Base-by-base conservation (phyloP, 2,329 filamentous ascomycete genomes). In the Fusarium sp. region DNA sequence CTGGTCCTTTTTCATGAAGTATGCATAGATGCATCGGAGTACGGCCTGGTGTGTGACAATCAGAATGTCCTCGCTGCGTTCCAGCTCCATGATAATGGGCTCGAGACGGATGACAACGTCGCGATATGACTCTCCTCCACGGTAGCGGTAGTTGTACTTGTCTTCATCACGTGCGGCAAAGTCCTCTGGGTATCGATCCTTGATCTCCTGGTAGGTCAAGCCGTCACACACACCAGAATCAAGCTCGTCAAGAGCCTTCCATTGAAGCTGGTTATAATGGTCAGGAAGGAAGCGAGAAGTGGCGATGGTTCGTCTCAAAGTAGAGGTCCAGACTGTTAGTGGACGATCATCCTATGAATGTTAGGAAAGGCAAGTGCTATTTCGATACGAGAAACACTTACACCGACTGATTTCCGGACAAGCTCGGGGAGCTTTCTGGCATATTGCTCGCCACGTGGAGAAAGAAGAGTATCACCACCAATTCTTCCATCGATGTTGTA, bases 81-180 rank as follows among this genome's bases (percentile, higher is more conserved):
- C 96, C 55, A 99, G 86, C 80, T 99, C 96, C 96, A 99, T 99
- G 82, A 99, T 99, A 82, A 99, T 99, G 67, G 96, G 96, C 78
- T 99, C 96, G 1, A 99, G 90, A 1, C 96, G 94, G 76, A 98
- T 98, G 43, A 99, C 96, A 2, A 99, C 95, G 77, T 99, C 96
- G 59, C 95, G 93, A 80, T 99, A 91, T 66, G 93, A 97, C 83
- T 99, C 96, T 57, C 96, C 96, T 69, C 96, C 96, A 8, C 96
- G 91, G 82, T 99, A 99, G 61, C 96, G 94, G 83, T 99, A 99
- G 84, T 99, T 98, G 88, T 98, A 98, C 82, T 99, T 99, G 85
- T 99, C 96, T 73, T 97, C 94, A 80, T 99, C 96, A 68, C 96
- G 93, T 34, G 95, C 94, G 52, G 90, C 90, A 82, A 99, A 99